phyloP scores from a whole-genome alignment of 2,329 filamentous ascomycete genomes.

The Fusarium irregulare region DNA sequence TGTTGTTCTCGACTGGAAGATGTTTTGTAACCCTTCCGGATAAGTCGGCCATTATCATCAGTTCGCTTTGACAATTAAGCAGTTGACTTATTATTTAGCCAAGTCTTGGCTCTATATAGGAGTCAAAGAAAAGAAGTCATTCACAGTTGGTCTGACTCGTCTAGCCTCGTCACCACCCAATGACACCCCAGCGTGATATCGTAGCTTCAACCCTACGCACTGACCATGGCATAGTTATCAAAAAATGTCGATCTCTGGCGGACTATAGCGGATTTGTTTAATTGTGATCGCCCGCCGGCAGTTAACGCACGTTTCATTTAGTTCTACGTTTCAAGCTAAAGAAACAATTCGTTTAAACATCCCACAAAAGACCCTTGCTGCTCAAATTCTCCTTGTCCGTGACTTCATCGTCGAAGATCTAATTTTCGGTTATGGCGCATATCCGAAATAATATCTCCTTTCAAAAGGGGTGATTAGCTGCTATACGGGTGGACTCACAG shows the following conservation, averaged over 20 bases:
- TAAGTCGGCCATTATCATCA: not conserved
- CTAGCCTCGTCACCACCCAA: not conserved
- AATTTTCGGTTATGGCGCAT: slow-evolving; percentile 9
- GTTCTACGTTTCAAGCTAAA: slow-evolving; percentile 4
- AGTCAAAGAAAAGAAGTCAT: not conserved
- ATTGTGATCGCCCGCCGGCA: slow-evolving; percentile 26
- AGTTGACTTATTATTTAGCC: not conserved
- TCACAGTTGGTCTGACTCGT: not conserved
- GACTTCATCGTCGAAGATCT: slow-evolving; percentile 12
- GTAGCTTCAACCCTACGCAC: not conserved
- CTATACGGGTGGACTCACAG: not conserved
- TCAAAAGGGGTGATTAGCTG: not conserved
- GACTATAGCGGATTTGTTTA: not conserved
- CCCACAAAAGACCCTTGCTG: not conserved
- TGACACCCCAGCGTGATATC: slow-evolving; percentile 5
- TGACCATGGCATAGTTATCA: not conserved
- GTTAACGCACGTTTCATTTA: slow-evolving; percentile 11
- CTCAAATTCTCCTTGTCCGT: not conserved
- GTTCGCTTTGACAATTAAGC: not conserved
- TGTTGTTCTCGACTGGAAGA: not conserved
- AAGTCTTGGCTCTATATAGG: not conserved
- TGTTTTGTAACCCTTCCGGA: not conserved
- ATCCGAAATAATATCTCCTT: slow-evolving; percentile 5
- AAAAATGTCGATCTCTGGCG: slow-evolving; percentile 4
- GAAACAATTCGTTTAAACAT: not conserved